phyloP scores from a whole-genome alignment of 108 stramenopile species.

The Skeletonema menzelii region DNA sequence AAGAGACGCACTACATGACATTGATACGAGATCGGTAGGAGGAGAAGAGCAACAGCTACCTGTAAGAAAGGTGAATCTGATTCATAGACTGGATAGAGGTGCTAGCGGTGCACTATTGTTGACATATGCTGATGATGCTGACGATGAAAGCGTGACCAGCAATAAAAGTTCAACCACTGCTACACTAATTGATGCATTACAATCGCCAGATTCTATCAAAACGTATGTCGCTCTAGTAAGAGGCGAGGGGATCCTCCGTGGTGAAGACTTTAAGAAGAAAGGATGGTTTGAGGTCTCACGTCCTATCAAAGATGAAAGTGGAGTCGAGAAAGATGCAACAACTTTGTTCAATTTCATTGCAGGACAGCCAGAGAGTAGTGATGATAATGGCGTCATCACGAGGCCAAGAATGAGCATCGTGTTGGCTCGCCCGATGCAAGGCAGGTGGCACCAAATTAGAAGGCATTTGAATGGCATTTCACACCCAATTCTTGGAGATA shows the following conservation, averaged over 20 bases:
- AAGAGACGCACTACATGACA: constrained; percentile 46
- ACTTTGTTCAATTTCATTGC: constrained; percentile 75
- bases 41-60: constrained; percentile 25
- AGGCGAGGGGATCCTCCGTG: constrained; percentile 75
- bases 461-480: constrained; percentile 78
- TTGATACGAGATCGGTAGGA: constrained; percentile 23
- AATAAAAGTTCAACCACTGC: constrained; percentile 36
- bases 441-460: constrained; percentile 91
- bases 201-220: constrained; percentile 53
- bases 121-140: constrained; percentile 52
- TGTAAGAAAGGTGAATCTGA: constrained; percentile 69
- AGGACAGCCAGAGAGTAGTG: constrained; percentile 52
- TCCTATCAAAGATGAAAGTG: constrained; percentile 74
- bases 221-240: constrained; percentile 85
- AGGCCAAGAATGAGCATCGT: constrained; percentile 69
- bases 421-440: constrained; percentile 71
- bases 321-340: constrained; percentile 66
- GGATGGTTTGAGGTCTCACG: constrained; percentile 77
- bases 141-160: constrained; percentile 2
- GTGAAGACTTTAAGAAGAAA: constrained; percentile 60
- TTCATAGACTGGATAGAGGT: constrained; percentile 85
- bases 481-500: constrained; percentile 87
- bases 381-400: constrained; percentile 40
- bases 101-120: constrained; percentile 70
- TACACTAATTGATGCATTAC: constrained; percentile 56